Conservation (phyloP, 78 protist genomes). For the Polysphondylium violaceum region DNA sequence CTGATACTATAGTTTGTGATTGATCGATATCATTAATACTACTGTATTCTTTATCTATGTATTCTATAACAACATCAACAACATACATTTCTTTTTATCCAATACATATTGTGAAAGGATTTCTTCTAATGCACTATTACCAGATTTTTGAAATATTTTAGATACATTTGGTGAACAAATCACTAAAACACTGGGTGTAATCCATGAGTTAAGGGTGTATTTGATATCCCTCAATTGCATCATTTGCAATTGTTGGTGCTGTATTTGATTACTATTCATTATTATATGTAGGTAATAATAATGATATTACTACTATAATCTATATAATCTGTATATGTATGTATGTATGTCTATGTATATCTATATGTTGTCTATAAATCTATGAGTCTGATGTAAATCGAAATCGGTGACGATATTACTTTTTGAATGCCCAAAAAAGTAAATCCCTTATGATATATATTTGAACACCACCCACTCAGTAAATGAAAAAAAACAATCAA, state of each 20-base stretch:
- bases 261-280: neutral
- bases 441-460: too few species aligned
- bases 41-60: neutral
- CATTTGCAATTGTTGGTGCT: conserved; percentile 17
- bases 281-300: neutral
- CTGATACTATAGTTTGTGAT: neutral
- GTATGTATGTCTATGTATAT: too few species aligned
- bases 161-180: conserved; percentile 54
- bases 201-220: conserved; percentile 50
- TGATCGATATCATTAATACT: neutral
- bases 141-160: conserved; percentile 47
- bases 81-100: conserved; percentile 42
- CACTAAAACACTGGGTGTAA: conserved; percentile 52
- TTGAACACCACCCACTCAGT: too few species aligned
- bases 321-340: too few species aligned
- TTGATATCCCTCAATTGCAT: conserved; percentile 39
- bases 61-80: neutral
- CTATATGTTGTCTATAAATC: too few species aligned
- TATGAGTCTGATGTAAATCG: too few species aligned
- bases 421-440: too few species aligned
- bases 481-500: too few species aligned
- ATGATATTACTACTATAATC: too few species aligned
- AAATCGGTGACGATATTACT: too few species aligned
- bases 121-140: conserved; percentile 32
- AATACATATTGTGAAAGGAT: conserved; percentile 27